A percentile compares a stretch with the other conserved stretches of the same genome.
phyloP scores from a whole-genome alignment of 2,329 filamentous ascomycete genomes.

The Colletotrichum lini region DNA sequence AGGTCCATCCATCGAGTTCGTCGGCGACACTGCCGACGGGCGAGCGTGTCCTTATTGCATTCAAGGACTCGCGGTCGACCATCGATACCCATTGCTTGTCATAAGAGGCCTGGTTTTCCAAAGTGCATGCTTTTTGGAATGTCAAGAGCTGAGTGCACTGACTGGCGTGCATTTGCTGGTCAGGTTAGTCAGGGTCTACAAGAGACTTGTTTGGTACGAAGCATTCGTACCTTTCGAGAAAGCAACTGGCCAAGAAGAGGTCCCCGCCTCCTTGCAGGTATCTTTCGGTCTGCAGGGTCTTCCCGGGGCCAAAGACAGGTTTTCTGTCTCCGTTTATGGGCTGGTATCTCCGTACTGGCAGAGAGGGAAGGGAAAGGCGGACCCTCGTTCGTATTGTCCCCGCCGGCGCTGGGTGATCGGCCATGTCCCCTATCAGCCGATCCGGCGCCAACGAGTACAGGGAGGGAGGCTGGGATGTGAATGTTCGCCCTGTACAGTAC shows the following conservation, averaged over 20 bases:
- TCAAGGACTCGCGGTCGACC: conserved; percentile 20
- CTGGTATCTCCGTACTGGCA: conserved; percentile 22
- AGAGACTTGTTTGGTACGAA: too few species aligned
- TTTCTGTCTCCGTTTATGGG: conserved; percentile 33
- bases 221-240: neutral
- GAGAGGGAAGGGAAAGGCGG: conserved; percentile 27
- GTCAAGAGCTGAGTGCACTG: conserved; percentile 1
- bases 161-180: conserved; percentile 2
- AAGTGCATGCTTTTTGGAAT: conserved; percentile 13
- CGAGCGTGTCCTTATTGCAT: neutral
- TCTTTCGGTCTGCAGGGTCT: conserved; percentile 29
- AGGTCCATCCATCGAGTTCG: conserved; percentile 25
- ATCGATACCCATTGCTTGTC: neutral
- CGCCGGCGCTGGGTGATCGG: conserved; percentile 36
- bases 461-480: conserved; percentile 3
- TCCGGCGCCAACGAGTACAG: conserved; percentile 21
- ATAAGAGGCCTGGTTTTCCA: conserved; percentile 2
- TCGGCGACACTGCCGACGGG: conserved; percentile 1
- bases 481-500: neutral
- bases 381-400: conserved; percentile 41
- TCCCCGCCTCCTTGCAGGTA: conserved; percentile 18
- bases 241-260: neutral
- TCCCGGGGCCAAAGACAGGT: conserved; percentile 34
- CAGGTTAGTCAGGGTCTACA: too few species aligned
- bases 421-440: conserved; percentile 18